Percentiles rank a stretch among this genome's conserved stretches.
phyloP scores from a whole-genome alignment of 768 basidiomycete genomes.

The Serendipita sp. region DNA sequence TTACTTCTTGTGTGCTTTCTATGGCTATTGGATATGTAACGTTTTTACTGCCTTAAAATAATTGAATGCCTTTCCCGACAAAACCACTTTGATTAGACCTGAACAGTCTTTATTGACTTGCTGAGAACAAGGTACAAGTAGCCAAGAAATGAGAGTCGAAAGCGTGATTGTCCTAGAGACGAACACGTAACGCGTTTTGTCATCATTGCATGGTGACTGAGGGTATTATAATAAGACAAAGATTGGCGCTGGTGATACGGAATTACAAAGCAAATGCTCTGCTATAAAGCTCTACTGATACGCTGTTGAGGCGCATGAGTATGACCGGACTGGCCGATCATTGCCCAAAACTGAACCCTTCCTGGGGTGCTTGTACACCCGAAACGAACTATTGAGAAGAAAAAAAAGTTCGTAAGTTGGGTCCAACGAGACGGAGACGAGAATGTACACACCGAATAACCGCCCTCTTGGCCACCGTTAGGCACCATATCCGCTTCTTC shows the following conservation, averaged over 20 bases:
- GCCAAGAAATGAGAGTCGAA: background rate
- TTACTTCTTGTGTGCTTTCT: background rate
- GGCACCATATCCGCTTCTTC: constrained; percentile 40
- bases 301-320: background rate
- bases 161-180: background rate
- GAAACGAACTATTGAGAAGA: constrained; percentile 3
- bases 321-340: background rate
- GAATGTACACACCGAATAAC: constrained; percentile 22
- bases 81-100: too few species aligned
- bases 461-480: background rate
- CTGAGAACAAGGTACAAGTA: background rate
- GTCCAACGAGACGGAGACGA: background rate
- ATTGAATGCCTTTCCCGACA: too few species aligned
- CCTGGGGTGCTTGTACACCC: constrained; percentile 8
- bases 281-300: background rate
- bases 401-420: background rate
- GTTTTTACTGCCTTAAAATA: too few species aligned
- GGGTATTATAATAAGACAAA: too few species aligned
- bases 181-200: background rate
- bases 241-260: too few species aligned
- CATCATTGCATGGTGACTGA: background rate
- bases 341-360: constrained; percentile 9
- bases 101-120: background rate
- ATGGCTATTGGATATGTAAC: background rate
- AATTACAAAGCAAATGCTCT: too few species aligned